Evolutionary conservation across 2,329 filamentous ascomycete species (phyloP).

Genomic region (Diaporthe sp.): DNA sequence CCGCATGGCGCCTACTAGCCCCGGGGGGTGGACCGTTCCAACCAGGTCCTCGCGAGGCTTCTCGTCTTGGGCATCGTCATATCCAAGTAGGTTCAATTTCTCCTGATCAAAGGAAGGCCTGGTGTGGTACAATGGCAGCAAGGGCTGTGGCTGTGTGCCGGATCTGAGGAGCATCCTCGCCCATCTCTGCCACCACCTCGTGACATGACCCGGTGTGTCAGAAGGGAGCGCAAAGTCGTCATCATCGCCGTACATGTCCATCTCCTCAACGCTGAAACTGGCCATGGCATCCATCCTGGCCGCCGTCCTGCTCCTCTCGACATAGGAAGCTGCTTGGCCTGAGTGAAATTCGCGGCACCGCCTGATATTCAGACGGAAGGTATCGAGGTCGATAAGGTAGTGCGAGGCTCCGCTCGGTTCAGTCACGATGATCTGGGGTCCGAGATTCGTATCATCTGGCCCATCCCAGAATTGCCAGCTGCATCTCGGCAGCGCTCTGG

Average conservation of each 20-base stretch:
- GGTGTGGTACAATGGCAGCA: conserved; percentile 3
- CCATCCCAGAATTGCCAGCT: conserved; percentile 19
- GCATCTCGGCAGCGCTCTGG: conserved; percentile 6
- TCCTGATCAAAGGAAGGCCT: not conserved
- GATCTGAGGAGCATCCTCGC: not conserved
- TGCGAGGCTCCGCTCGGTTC: conserved; percentile 11
- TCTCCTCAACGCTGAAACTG: not conserved
- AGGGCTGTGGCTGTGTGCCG: not conserved
- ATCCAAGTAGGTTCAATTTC: not conserved
- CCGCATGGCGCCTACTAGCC: not conserved
- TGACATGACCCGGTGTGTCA: not conserved
- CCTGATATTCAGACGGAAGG: not conserved
- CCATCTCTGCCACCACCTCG: conserved; percentile 20
- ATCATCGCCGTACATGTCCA: not conserved
- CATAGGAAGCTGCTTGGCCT: not conserved
- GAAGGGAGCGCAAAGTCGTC: not conserved
- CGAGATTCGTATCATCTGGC: conserved; percentile 26
- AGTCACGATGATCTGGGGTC: conserved; percentile 31
- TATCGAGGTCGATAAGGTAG: conserved; percentile 27
- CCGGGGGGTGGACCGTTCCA: not conserved
- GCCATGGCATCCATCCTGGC: not conserved
- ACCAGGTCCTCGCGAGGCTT: not conserved
- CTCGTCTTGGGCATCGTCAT: not conserved
- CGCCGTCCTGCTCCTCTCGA: not conserved
- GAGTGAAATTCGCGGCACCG: not conserved